Evolutionary conservation across 2,329 filamentous ascomycete species (phyloP).

Genomic region (Fusarium virguliforme): DNA sequence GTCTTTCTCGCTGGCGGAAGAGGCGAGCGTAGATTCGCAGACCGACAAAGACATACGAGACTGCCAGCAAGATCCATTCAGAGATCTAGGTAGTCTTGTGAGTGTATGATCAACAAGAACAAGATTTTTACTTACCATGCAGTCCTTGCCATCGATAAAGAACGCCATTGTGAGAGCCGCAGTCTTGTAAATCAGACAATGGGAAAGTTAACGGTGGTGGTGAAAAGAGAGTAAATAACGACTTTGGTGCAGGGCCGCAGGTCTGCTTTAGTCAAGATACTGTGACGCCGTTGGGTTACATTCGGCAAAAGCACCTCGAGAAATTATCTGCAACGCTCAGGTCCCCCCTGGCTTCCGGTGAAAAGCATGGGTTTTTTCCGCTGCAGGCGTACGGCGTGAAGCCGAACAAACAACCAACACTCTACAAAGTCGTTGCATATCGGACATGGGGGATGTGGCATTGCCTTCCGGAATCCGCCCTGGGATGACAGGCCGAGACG

Average conservation of each 20-base stretch:
- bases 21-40: conserved; percentile 55
- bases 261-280: conserved; percentile 26
- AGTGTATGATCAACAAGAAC: not conserved
- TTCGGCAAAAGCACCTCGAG: conserved; percentile 22
- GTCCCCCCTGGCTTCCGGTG: conserved; percentile 4
- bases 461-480: conserved; percentile 5
- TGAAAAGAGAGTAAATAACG: conserved; percentile 8
- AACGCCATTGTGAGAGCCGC: conserved; percentile 35
- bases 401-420: conserved; percentile 7
- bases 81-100: conserved; percentile 46
- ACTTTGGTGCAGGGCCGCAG: conserved; percentile 5
- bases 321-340: conserved; percentile 18
- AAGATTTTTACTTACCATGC: conserved; percentile 36
- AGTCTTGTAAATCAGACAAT: not conserved
- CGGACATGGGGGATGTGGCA: conserved; percentile 6
- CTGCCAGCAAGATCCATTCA: conserved; percentile 54
- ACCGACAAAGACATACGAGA: conserved; percentile 50
- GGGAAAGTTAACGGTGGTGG: not conserved
- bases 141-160: conserved; percentile 46
- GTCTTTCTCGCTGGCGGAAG: conserved; percentile 51
- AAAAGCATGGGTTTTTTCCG: conserved; percentile 32
- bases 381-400: conserved; percentile 34
- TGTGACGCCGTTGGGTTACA: not conserved
- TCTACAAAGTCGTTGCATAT: not conserved
- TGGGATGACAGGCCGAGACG: not conserved